These are phyloP conservation scores for Neurospora sp. DNA, from an alignment of 495 filamentous ascomycete species.

Conservation along the genomic window DNA sequence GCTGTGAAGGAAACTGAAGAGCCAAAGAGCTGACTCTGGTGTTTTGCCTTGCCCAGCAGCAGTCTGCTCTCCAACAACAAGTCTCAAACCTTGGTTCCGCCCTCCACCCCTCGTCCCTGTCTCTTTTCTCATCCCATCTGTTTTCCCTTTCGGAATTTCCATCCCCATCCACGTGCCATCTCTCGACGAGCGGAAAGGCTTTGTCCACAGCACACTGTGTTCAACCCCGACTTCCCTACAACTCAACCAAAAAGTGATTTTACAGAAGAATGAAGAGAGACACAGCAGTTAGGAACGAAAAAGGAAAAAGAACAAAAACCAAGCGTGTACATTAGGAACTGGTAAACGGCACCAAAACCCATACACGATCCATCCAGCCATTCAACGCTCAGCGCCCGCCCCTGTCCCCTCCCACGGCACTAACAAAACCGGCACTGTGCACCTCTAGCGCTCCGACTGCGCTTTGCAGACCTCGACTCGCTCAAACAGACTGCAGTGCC, in stretches of 20 bases:
- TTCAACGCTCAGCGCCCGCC: not conserved
- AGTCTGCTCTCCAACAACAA: not conserved
- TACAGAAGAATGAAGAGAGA: not conserved
- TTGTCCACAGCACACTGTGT: not conserved
- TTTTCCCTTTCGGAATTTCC: conserved; percentile 1
- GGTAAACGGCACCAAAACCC: not conserved
- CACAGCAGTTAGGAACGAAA: not conserved
- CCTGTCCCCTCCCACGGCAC: not conserved
- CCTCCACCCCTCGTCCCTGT: not conserved
- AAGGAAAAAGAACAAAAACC: not conserved
- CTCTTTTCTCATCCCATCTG: not conserved
- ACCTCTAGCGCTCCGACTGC: not conserved
- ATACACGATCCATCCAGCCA: not conserved
- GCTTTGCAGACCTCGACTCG: not conserved
- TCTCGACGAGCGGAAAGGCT: not conserved
- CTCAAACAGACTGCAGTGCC: not conserved
- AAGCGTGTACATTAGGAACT: not conserved
- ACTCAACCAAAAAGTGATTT: no score
- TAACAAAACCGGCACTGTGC: not conserved
- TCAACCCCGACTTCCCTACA: not conserved
- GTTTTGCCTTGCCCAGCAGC: not conserved
- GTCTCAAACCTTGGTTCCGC: not conserved
- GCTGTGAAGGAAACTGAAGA: not conserved
- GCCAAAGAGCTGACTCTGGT: not conserved
- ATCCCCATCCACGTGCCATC: not conserved